Evolutionary conservation across 1,284 basidiomycete genomes (phyloP).

Genomic region (Ustilago curta): DNA sequence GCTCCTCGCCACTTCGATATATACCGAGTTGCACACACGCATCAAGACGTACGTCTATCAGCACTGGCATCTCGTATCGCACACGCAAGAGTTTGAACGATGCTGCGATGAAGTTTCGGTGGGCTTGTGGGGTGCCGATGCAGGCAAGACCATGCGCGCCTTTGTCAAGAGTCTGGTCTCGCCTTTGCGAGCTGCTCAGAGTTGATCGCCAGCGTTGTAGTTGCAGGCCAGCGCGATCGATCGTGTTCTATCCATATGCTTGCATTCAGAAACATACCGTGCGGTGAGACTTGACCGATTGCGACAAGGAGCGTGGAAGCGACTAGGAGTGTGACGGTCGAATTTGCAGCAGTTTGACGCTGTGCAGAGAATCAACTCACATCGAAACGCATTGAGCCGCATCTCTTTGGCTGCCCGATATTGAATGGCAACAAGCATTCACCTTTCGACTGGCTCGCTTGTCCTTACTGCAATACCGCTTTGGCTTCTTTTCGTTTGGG

Average conservation of each 20-base stretch:
- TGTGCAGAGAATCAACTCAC: too few relatives aligned
- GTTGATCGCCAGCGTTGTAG: not conserved
- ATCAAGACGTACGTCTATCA: slow-evolving; percentile 65
- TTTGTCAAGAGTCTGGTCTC: slow-evolving; percentile 48
- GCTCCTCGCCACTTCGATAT: slow-evolving; percentile 73
- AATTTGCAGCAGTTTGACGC: too few relatives aligned
- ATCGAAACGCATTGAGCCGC: too few relatives aligned
- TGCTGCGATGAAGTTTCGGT: slow-evolving; percentile 64
- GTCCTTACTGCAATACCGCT: not conserved
- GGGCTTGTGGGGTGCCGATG: slow-evolving; percentile 60
- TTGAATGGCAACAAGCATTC: too few relatives aligned
- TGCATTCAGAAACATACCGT: too few relatives aligned
- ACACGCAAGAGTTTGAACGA: slow-evolving; percentile 59
- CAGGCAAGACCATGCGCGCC: slow-evolving; percentile 50
- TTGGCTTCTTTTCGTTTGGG: not conserved
- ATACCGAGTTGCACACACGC: slow-evolving; percentile 54
- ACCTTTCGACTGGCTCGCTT: too few relatives aligned
- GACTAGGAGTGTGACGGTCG: too few relatives aligned
- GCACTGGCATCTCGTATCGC: slow-evolving; percentile 57
- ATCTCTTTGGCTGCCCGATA: too few relatives aligned
- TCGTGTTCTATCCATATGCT: not conserved
- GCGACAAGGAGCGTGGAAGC: too few relatives aligned
- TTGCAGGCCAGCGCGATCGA: not conserved
- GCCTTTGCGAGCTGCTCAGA: slow-evolving; percentile 23
- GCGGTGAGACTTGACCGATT: too few relatives aligned